Conservation (phyloP, 345 rosid genomes). For the Crucihimalaya himalaica region DNA sequence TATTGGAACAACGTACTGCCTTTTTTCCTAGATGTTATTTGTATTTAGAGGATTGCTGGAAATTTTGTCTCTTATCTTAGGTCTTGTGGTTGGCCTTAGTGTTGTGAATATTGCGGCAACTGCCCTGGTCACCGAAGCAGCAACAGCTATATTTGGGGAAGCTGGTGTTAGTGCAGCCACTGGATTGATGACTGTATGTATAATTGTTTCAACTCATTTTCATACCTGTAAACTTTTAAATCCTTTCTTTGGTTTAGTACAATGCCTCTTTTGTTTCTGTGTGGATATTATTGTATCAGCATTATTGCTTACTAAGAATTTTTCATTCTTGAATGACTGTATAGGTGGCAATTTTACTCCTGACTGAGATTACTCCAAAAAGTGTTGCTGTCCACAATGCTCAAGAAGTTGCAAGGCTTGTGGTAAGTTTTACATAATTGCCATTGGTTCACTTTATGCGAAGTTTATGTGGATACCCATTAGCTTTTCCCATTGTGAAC, state of each 20-base stretch:
- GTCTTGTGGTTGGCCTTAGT: slow-evolving; percentile 50
- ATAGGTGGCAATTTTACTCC: slow-evolving; percentile 91
- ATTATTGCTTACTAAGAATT: slow-evolving; percentile 5
- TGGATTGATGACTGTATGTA: slow-evolving; percentile 95
- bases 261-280: not conserved
- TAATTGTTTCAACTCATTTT: slow-evolving; percentile 3
- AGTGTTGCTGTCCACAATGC: slow-evolving; percentile 98
- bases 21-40: slow-evolving; percentile 36
- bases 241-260: not conserved
- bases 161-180: slow-evolving; percentile 99
- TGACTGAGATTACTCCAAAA: slow-evolving; percentile 98
- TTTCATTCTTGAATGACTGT: slow-evolving; percentile 22
- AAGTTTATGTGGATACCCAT: slow-evolving; percentile 1
- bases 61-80: slow-evolving; percentile 39
- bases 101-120: slow-evolving; percentile 99
- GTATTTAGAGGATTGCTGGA: slow-evolving; percentile 32
- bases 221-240: not conserved
- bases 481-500: slow-evolving; percentile 7
- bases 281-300: slow-evolving; percentile 10
- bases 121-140: slow-evolving; percentile 97
- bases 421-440: slow-evolving; percentile 56
- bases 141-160: slow-evolving; percentile 98
- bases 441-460: slow-evolving; percentile 12
- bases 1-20: slow-evolving; percentile 91
- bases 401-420: slow-evolving; percentile 90